Evolutionary conservation across 805 yeast genomes (phyloP).

Genomic region (Saccharomyces eubayanus): DNA sequence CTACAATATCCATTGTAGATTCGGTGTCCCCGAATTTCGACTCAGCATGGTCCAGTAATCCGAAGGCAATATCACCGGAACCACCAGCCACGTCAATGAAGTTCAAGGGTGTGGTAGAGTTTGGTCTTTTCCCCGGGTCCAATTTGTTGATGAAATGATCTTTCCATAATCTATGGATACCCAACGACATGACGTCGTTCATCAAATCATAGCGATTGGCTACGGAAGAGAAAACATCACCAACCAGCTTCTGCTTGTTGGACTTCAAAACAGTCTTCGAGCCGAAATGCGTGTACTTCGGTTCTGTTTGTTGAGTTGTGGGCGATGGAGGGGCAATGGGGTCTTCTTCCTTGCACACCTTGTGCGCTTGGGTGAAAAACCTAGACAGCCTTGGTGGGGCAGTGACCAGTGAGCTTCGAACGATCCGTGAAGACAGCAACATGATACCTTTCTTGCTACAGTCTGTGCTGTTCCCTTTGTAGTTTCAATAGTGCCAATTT

Average conservation of each 20-base stretch:
- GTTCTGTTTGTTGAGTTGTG: not conserved
- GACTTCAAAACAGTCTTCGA: slow-evolving; percentile 69
- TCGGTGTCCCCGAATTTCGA: slow-evolving; percentile 62
- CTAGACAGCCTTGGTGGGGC: not conserved
- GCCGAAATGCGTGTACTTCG: slow-evolving; percentile 84
- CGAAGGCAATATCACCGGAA: slow-evolving; percentile 96
- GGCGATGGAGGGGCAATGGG: slow-evolving; percentile 1
- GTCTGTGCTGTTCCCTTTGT: not conserved
- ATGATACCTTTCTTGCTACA: not conserved
- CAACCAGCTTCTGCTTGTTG: slow-evolving; percentile 76
- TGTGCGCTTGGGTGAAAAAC: not conserved
- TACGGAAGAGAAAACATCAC: slow-evolving; percentile 86
- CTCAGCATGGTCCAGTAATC: slow-evolving; percentile 86
- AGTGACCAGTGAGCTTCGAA: not conserved
- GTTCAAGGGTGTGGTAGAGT: slow-evolving; percentile 62
- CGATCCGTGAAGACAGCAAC: not conserved
- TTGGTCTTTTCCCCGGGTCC: slow-evolving; percentile 91
- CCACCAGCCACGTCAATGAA: slow-evolving; percentile 98
- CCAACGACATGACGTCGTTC: slow-evolving; percentile 98
- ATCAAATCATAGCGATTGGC: slow-evolving; percentile 90
- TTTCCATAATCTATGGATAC: slow-evolving; percentile 93
- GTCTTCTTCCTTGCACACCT: not conserved
- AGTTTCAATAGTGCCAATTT: not conserved
- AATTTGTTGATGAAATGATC: slow-evolving; percentile 76
- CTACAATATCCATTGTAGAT: slow-evolving; percentile 83